Percentiles rank a stretch among this genome's conserved stretches.
Evolutionary conservation across 768 basidiomycete species (phyloP).

Genomic region (Lyophyllum shimeji): DNA sequence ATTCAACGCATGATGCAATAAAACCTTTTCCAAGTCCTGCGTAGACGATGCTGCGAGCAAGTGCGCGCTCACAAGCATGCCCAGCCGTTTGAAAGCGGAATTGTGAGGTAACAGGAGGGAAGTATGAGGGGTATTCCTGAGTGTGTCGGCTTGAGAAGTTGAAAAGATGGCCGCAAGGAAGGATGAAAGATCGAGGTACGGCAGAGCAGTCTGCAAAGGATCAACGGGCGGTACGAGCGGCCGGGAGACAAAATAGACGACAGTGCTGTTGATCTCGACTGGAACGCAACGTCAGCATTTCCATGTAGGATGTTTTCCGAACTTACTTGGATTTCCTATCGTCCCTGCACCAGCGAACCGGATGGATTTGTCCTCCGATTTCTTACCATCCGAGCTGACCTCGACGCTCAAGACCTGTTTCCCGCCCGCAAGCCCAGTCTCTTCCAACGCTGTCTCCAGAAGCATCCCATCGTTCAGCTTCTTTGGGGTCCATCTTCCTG

Average conservation of each 20-base stretch:
- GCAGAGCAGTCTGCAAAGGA: conserved; percentile 76
- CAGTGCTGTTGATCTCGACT: conserved; percentile 75
- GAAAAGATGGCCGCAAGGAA: conserved; percentile 92
- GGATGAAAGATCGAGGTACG: conserved; percentile 81
- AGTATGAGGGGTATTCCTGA: conserved; percentile 64
- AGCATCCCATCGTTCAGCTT: conserved; percentile 76
- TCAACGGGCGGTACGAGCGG: conserved; percentile 83
- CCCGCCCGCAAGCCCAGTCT: conserved; percentile 66
- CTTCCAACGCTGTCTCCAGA: conserved; percentile 75
- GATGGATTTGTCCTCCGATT: conserved; percentile 56
- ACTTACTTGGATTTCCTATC: conserved; percentile 74
- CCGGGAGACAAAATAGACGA: conserved; percentile 88
- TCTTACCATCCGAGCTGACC: conserved; percentile 51
- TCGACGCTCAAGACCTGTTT: conserved; percentile 71
- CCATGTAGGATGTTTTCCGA: neutral
- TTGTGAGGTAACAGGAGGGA: conserved; percentile 90
- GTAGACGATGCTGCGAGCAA: conserved; percentile 79
- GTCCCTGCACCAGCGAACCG: conserved; percentile 83
- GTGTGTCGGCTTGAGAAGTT: conserved; percentile 71
- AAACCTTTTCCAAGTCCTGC: conserved; percentile 76
- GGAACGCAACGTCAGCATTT: conserved; percentile 12
- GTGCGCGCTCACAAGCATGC: conserved; percentile 81
- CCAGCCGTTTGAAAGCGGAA: conserved; percentile 83
- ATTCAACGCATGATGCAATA: conserved; percentile 84
- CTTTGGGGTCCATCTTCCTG: conserved; percentile 69